A percentile compares a stretch with the other conserved stretches of the same genome.
Evolutionary conservation across 2,329 filamentous ascomycete species (phyloP).

Genomic region (Alternaria novae-zelandiae): DNA sequence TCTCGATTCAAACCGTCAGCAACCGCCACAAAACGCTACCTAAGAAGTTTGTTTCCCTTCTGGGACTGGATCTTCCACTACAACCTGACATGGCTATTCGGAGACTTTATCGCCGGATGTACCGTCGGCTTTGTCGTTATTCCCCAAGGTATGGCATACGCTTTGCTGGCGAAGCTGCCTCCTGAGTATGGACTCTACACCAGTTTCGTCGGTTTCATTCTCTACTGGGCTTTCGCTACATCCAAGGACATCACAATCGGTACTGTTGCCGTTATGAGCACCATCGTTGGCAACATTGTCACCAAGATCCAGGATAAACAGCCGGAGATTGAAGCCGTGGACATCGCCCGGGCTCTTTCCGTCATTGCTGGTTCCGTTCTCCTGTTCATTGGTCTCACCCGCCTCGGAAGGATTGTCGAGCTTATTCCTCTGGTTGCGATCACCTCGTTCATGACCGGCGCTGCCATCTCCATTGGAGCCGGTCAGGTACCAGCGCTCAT

Average conservation of each 20-base stretch:
- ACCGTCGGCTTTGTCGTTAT: slow-evolving; percentile 82
- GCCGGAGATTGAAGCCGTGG: slow-evolving; percentile 40
- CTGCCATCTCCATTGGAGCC: slow-evolving; percentile 83
- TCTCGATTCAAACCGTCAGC: slow-evolving; percentile 65
- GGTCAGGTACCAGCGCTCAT: slow-evolving; percentile 85
- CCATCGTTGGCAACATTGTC: slow-evolving; percentile 84
- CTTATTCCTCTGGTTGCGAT: slow-evolving; percentile 91
- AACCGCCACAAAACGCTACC: slow-evolving; percentile 64
- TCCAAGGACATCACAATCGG: slow-evolving; percentile 99
- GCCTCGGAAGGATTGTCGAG: slow-evolving; percentile 90
- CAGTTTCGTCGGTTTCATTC: slow-evolving; percentile 91
- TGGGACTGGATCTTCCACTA: slow-evolving; percentile 87
- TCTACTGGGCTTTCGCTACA: slow-evolving; percentile 98
- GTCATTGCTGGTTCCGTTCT: slow-evolving; percentile 82
- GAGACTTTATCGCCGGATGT: slow-evolving; percentile 85
- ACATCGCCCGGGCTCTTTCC: slow-evolving; percentile 80
- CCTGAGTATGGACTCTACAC: slow-evolving; percentile 89
- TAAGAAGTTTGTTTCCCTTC: slow-evolving; percentile 82
- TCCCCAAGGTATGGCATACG: slow-evolving; percentile 97
- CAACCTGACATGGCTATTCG: slow-evolving; percentile 86
- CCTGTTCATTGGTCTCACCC: slow-evolving; percentile 76
- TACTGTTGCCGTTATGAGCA: slow-evolving; percentile 96
- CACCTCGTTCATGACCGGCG: slow-evolving; percentile 97
- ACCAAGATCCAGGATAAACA: slow-evolving; percentile 63
- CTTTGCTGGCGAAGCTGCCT: slow-evolving; percentile 78